Base-by-base conservation (phyloP, 257 asterid genomes). In the Rubia yunnanensis region DNA sequence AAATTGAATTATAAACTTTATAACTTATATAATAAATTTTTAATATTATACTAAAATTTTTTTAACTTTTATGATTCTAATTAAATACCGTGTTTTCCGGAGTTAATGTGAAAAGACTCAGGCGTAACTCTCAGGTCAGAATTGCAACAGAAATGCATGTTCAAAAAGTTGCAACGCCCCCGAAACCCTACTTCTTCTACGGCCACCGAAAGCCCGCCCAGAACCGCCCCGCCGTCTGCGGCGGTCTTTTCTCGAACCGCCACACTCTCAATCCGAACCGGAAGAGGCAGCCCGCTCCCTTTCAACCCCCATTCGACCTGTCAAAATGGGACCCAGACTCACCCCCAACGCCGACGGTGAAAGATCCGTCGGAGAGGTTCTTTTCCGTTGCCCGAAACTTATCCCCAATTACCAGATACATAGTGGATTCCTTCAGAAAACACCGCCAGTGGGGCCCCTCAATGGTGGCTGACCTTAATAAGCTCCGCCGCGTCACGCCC, bases 181-280 rank as follows among this genome's bases (percentile, higher is more conserved):
- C 22, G 35, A 86, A 85, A 41, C 88, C 96, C 11, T 89, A 89
- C 84, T 85, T 92, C 79, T 92, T 80, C 83, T 86, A 86, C 74
- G 99, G 99, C 72, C 99, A 89, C 86, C 95, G 96, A 17, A 86
- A 82, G 41, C 92, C 96, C 65, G 74, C 92, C 71, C 97, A 87
- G 71, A 79, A 86, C 82, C 89, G 95, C 57, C 97, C 97, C 65
- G 81, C 95, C 60, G 97, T 92, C 36, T 90, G 80, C 28, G 99
- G 99, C 23, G 97, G 97, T 69, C 75, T 83, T 24, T 89, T 92
- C 81, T 75, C 95, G 76, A 89, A 87, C 81, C 96, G 95, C 73
- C 91, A 78, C 54, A 69, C 77, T 23, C 2, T 78, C 31, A 82
- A 62, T 60, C 88, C 81, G 70, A 44, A 72, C 70, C 70, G 52